A percentile compares a stretch with the other conserved stretches of the same genome.
These are phyloP conservation scores for Auricularia sp. DNA, from an alignment of 768 basidiomycete species.

Conservation along the genomic window DNA sequence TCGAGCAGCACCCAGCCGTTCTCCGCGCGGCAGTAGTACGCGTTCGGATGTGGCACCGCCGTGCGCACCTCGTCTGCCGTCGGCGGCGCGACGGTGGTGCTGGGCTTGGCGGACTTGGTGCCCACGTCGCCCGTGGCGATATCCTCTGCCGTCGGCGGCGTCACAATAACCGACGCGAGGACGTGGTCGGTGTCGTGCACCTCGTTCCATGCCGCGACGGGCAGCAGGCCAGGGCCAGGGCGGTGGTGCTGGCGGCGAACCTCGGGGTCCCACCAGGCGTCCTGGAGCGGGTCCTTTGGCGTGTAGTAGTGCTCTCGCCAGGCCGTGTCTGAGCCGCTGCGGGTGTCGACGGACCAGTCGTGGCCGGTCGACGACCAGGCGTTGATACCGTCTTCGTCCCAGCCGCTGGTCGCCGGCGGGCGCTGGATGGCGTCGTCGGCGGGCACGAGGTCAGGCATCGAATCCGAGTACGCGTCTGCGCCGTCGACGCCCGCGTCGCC, in stretches of 20 bases:
- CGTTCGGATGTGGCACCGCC: conserved; percentile 70
- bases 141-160: conserved; percentile 17
- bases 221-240: conserved; percentile 63
- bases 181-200: conserved; percentile 67
- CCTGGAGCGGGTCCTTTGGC: background rate
- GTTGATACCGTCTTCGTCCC: background rate
- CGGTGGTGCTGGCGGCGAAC: conserved; percentile 36
- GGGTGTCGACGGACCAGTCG: background rate
- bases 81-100: conserved; percentile 30
- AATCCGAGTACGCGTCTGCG: background rate
- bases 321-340: background rate
- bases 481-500: background rate
- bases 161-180: conserved; percentile 49
- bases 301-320: too few species aligned
- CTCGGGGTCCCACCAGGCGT: conserved; percentile 55
- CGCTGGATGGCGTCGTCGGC: background rate
- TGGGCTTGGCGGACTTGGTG: conserved; percentile 13
- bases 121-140: conserved; percentile 12
- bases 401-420: background rate
- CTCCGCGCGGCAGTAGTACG: conserved; percentile 73
- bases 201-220: conserved; percentile 54
- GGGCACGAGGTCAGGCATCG: background rate
- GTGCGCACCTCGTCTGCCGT: conserved; percentile 56
- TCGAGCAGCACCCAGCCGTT: conserved; percentile 71
- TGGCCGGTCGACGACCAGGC: background rate